phyloP scores from a whole-genome alignment of 805 yeast genomes.

The Monosporozyma servazzii region DNA sequence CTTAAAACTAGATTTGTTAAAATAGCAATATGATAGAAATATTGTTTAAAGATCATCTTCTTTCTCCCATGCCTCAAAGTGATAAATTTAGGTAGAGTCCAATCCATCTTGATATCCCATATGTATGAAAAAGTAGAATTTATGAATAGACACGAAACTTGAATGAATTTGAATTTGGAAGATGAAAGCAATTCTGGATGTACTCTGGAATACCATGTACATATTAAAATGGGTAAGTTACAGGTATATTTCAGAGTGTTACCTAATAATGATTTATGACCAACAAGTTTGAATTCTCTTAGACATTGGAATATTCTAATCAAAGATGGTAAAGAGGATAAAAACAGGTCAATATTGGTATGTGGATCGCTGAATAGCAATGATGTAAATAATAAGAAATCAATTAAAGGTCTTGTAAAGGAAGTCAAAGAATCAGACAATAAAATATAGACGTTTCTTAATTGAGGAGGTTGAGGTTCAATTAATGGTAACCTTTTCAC shows the following conservation, averaged over 20 bases:
- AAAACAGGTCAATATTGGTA: constrained; percentile 19
- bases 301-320: constrained; percentile 78
- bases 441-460: constrained; percentile 54
- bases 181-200: constrained; percentile 1
- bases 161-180: constrained; percentile 8
- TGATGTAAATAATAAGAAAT: constrained; percentile 50
- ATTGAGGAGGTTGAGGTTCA: constrained; percentile 29
- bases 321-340: constrained; percentile 50
- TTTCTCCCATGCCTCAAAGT: constrained; percentile 5
- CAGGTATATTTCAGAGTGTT: constrained; percentile 72
- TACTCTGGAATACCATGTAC: constrained; percentile 24
- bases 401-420: constrained; percentile 66
- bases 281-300: constrained; percentile 44
- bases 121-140: constrained; percentile 71
- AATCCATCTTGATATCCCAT: constrained; percentile 89
- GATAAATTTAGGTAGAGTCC: constrained; percentile 59
- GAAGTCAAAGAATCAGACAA: constrained; percentile 81
- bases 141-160: constrained; percentile 38
- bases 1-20: constrained; percentile 55
- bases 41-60: constrained; percentile 11
- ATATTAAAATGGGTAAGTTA: constrained; percentile 44
- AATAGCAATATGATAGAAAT: constrained; percentile 49
- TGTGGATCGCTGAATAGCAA: constrained; percentile 25
- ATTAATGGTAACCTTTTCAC: constrained; percentile 28
- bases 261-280: constrained; percentile 46